Evolutionary conservation across 1,139 yeast species (phyloP).

Genomic region (Petasospora rhodanensis): DNA sequence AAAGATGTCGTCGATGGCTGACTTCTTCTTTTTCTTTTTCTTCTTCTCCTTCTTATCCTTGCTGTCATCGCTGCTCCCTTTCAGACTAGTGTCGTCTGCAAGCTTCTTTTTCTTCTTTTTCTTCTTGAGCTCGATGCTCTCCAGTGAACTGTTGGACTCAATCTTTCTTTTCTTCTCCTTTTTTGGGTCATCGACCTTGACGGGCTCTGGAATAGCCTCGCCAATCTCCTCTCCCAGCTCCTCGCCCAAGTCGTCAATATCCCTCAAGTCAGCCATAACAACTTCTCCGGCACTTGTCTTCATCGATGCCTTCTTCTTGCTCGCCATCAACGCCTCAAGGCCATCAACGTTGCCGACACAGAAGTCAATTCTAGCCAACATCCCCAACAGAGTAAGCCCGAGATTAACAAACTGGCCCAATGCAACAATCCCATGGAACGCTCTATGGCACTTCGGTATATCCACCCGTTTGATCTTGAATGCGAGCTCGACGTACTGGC

Average conservation of each 20-base stretch:
- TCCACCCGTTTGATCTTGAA: constrained; percentile 29
- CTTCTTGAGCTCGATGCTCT: constrained; percentile 10
- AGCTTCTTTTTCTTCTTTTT: constrained; percentile 9
- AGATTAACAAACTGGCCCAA: constrained; percentile 75
- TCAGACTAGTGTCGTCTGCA: no score
- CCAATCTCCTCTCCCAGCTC: constrained; percentile 26
- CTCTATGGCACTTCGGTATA: constrained; percentile 49
- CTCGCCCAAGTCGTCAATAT: constrained; percentile 22
- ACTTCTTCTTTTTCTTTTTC: constrained; percentile 41
- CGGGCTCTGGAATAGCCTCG: no score
- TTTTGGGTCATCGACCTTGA: no score
- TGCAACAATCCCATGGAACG: constrained; percentile 64
- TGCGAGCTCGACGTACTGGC: constrained; percentile 2
- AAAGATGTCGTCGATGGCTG: constrained; percentile 58
- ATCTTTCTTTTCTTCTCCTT: constrained; percentile 3
- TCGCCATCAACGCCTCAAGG: constrained; percentile 12
- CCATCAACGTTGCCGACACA: constrained; percentile 16
- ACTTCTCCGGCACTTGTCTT: constrained; percentile 15
- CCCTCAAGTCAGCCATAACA: constrained; percentile 3
- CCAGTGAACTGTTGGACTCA: no score
- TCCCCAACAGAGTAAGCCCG: constrained; percentile 67
- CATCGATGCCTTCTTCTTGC: constrained; percentile 9
- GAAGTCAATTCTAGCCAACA: constrained; percentile 43
- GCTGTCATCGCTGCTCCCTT: background rate
- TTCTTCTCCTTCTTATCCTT: constrained; percentile 29